Evolutionary conservation across 257 asterid species (phyloP).

Genomic region (Solanum okadae): DNA sequence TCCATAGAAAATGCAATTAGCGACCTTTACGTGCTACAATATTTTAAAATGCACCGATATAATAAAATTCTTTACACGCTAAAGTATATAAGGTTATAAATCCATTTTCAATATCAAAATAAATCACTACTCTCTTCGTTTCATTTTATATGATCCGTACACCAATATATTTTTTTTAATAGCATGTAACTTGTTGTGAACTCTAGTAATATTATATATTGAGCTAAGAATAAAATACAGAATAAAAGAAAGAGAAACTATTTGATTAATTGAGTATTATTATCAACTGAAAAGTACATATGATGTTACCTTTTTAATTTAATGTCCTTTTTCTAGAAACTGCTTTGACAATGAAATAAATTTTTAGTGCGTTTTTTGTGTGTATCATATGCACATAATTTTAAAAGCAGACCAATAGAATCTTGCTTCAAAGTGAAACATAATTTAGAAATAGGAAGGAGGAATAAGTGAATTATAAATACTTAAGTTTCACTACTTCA

Average conservation of each 20-base stretch:
- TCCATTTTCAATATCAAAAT: background rate
- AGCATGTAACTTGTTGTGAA: background rate
- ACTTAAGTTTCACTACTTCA: background rate
- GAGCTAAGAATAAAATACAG: background rate
- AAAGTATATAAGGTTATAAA: background rate
- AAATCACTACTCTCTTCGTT: background rate
- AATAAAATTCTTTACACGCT: accelerated
- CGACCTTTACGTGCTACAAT: background rate
- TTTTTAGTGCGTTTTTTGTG: background rate
- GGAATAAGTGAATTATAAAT: background rate
- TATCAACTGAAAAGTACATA: slow-evolving; percentile 2
- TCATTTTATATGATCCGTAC: too few relatives aligned
- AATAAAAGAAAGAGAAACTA: background rate
- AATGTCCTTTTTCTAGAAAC: slow-evolving; percentile 35
- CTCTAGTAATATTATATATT: background rate
- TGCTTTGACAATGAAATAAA: slow-evolving; percentile 4
- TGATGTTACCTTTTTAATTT: slow-evolving; percentile 32
- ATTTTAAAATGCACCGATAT: background rate
- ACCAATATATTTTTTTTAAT: background rate
- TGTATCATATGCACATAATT: background rate
- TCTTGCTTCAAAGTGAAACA: slow-evolving; percentile 3
- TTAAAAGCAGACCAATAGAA: background rate
- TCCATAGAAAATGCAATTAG: background rate
- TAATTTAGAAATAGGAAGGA: background rate
- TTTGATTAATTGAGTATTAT: background rate